Evolutionary conservation across 306 rosid species (phyloP).

Genomic region (Hylodesmum podocarpum): DNA sequence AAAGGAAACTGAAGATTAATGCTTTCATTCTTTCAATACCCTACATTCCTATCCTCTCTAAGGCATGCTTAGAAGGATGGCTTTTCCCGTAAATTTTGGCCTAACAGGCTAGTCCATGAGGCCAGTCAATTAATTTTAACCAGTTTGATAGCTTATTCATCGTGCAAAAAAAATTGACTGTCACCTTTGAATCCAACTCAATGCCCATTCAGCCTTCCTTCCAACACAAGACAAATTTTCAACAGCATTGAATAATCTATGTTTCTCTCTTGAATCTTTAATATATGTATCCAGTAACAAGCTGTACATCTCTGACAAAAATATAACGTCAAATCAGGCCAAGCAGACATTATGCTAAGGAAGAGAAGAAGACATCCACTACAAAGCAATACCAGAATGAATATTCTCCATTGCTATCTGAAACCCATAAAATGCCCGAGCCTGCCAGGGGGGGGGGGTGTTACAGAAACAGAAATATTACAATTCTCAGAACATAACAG

Average conservation of each 20-base stretch:
- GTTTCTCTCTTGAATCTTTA: slow-evolving; percentile 84
- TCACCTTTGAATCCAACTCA: slow-evolving; percentile 83
- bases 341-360: slow-evolving; percentile 9
- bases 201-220: slow-evolving; percentile 87
- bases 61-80: background rate
- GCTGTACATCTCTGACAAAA: slow-evolving; percentile 89
- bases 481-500: background rate
- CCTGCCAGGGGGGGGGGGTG: slow-evolving; percentile 37
- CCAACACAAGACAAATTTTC: slow-evolving; percentile 83
- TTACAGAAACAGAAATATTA: background rate
- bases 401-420: slow-evolving; percentile 95
- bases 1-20: background rate
- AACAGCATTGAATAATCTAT: slow-evolving; percentile 76
- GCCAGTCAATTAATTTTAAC: background rate
- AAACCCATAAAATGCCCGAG: slow-evolving; percentile 92
- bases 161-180: background rate
- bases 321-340: slow-evolving; percentile 27
- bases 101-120: background rate
- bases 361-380: background rate
- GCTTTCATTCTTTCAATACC: background rate
- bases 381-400: slow-evolving; percentile 70
- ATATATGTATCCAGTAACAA: slow-evolving; percentile 86
- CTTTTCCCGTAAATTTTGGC: background rate
- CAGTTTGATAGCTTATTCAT: background rate
- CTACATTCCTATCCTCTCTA: background rate